Percentiles rank a stretch among this genome's conserved stretches.
Conservation (phyloP, 1,139 yeast genomes). For the Saccharomyces hybrid region DNA sequence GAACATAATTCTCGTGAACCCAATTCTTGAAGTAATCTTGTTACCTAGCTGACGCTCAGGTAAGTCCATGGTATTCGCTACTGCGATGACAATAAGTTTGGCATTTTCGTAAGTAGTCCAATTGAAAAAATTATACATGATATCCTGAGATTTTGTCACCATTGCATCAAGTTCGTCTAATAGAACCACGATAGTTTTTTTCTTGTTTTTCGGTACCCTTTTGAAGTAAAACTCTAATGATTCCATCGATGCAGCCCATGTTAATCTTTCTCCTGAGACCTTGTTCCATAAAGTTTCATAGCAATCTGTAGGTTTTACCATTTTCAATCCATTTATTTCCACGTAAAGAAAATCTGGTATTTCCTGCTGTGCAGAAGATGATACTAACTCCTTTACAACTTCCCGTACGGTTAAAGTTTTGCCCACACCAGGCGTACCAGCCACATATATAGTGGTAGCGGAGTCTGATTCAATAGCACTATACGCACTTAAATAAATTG, state of each 20-base stretch:
- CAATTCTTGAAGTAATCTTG: conserved; percentile 86
- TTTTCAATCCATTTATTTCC: conserved; percentile 86
- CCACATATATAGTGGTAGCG: conserved; percentile 82
- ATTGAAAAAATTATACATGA: conserved; percentile 92
- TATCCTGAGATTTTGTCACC: conserved; percentile 76
- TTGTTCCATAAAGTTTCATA: conserved; percentile 79
- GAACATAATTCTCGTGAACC: conserved; percentile 79
- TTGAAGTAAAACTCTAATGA: conserved; percentile 48
- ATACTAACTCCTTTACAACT: conserved; percentile 62
- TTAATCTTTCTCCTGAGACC: conserved; percentile 54
- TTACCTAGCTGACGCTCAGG: conserved; percentile 86
- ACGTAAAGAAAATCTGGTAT: conserved; percentile 58
- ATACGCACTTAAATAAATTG: conserved; percentile 64
- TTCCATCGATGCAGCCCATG: conserved; percentile 56
- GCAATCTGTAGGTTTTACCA: conserved; percentile 77
- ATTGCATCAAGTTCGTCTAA: conserved; percentile 92
- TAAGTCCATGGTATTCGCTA: conserved; percentile 95
- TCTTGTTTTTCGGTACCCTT: conserved; percentile 30
- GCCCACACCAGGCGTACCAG: conserved; percentile 98
- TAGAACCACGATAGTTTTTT: conserved; percentile 56
- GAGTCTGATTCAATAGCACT: conserved; percentile 62
- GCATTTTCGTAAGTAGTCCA: conserved; percentile 90
- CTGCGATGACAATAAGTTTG: conserved; percentile 79
- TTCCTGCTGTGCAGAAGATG: conserved; percentile 40
- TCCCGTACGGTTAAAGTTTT: conserved; percentile 91